Conservation (phyloP, 768 basidiomycete species). For the Kwoniella pini region DNA sequence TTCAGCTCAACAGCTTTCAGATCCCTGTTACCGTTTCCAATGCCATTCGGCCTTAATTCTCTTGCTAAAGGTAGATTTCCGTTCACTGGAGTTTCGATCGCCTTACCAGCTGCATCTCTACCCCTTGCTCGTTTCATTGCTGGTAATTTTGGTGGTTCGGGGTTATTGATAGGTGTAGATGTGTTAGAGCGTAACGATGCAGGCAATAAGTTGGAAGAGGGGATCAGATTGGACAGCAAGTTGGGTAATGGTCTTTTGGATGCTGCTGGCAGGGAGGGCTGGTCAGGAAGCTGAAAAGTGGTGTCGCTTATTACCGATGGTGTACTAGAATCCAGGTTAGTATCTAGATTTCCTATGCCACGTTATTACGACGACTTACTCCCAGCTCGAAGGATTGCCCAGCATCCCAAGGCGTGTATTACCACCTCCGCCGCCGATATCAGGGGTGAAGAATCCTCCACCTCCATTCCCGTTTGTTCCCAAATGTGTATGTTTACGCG, state of each 20-base stretch:
- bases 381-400: constrained; percentile 27
- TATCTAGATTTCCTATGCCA: neutral
- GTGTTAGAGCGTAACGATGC: constrained; percentile 25
- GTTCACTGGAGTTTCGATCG: constrained; percentile 15
- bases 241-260: constrained; percentile 38
- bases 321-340: constrained; percentile 20
- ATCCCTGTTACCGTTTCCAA: constrained; percentile 20
- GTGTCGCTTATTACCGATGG: constrained; percentile 36
- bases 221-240: constrained; percentile 31
- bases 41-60: constrained; percentile 17
- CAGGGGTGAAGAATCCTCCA: constrained; percentile 41
- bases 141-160: constrained; percentile 28
- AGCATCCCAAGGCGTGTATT: constrained; percentile 29
- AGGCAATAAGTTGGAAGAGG: constrained; percentile 32
- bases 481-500: constrained; percentile 11
- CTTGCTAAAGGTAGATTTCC: constrained; percentile 17
- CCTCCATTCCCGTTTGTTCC: constrained; percentile 2
- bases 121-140: constrained; percentile 47
- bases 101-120: constrained; percentile 10
- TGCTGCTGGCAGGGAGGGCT: constrained; percentile 5
- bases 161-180: constrained; percentile 22
- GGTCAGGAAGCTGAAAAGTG: constrained; percentile 33
- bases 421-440: constrained; percentile 22
- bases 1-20: constrained; percentile 37
- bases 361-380: constrained; percentile 21